Evolutionary conservation across 1,284 basidiomycete genomes (phyloP).

Genomic region (Irpex sp.): DNA sequence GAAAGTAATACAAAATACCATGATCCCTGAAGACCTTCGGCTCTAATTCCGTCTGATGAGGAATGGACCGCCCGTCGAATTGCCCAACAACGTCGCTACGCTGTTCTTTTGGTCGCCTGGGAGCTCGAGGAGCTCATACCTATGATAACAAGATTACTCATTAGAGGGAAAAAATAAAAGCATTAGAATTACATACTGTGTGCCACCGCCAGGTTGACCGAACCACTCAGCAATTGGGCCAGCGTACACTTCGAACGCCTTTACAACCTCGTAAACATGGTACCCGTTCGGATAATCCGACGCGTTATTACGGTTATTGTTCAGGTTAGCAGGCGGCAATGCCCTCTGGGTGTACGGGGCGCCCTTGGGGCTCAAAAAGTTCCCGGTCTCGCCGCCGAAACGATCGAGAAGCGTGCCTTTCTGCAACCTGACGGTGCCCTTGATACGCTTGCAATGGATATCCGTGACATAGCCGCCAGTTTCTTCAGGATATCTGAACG

Average conservation of each 20-base stretch:
- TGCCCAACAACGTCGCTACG: neutral
- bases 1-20: neutral
- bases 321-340: neutral
- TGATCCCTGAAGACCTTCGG: too few relatives aligned
- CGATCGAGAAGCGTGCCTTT: neutral
- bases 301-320: neutral
- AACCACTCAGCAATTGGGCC: neutral
- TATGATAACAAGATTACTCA: neutral
- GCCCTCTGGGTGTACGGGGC: neutral
- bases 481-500: neutral
- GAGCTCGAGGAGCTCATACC: neutral
- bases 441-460: neutral
- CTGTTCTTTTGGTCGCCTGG: neutral
- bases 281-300: neutral
- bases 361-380: neutral
- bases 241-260: neutral
- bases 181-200: neutral
- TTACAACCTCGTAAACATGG: neutral
- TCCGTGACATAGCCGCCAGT: neutral
- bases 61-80: neutral
- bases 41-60: neutral
- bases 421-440: neutral
- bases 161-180: neutral
- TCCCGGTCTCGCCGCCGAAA: neutral
- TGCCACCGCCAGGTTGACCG: neutral